Base-by-base conservation (phyloP, 495 filamentous ascomycete species). In the Hypoxylon fuscum region DNA sequence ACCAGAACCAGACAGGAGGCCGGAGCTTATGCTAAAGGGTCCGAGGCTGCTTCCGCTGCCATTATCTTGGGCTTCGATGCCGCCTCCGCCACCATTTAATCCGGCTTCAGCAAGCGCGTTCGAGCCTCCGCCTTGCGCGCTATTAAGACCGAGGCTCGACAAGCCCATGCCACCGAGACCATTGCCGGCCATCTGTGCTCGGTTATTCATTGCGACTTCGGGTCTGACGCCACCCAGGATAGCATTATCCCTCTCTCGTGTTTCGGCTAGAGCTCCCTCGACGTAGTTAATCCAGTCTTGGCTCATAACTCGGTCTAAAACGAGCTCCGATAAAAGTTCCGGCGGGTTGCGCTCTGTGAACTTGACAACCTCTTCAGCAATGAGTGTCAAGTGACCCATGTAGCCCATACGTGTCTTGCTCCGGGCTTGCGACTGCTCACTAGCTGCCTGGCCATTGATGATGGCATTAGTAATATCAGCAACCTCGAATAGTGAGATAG, bases 281-380 rank as follows among this genome's bases (percentile, higher is more conserved):
- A 99, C 96, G 64, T 98, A 99, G 48, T 92, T 88, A 47, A 94
- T 89, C 95, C 95, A 99, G 47, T 91, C 86, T 15, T 85, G 83
- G 61, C 90, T 88, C 78, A 93, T 88, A 17, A 97, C 92, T 60
- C 89, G 91, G 51, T 97, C 90, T 68, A 97, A 77, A 3, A 99
- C 94, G 9, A 83, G 81, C 46, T 90, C 89, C 15, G 90, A 92
- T 4, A 98, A 83, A 41, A 94, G 74, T 72, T 97, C 94, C 2
- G 92, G 89, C 15, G 93, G 88, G 73, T 97, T 91, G 17, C 96
- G 87, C 74, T 98, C 94, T 32, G 92, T 94, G 72, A 98, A 99
- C 75, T 98, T 98, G 61, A 97, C 95, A 14, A 99, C 96, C 72
- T 99, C 95, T 72, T 99, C 95, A 11, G 95, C 96, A 54, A 99